Base-by-base conservation (phyloP, 768 basidiomycete genomes). In the Kwoniella pini region DNA sequence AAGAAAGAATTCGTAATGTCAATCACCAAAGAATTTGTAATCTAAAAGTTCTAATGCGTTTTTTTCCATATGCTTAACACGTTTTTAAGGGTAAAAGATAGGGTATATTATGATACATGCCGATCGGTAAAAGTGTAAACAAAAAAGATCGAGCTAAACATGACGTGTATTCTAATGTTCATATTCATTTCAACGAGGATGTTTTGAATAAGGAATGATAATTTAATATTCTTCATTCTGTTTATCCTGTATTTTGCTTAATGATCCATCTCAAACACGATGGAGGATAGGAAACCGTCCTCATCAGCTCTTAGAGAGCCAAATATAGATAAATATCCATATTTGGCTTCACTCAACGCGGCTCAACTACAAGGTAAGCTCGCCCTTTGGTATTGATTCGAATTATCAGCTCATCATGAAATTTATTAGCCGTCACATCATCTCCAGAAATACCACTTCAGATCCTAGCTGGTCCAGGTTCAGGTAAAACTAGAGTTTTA, bases 401-500 rank as follows among this genome's bases (percentile, higher is more conserved):
- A 24, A 19, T 19, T 43, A 2, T 65, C 21, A 49, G 21, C 51
- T 45, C 54, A 55, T 17, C 28, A 40, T 33, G 21, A 10, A 30
- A 17, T 7, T 36, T 38, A 3, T 45, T 40, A 90, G 89, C 89
- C 58, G 88, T 89, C 7, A 80, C 82, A 54, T 85, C 87, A 73
- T 79, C 83, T 3, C 86, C 87, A 11, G 62, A 81, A 19, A 76
- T 82, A 40, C 87, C 89, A 1, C 78, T 90, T 4, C 90, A 92
- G 76, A 89, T 92, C 45, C 80, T 92, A 1, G 90, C 89, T 40
- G 90, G 90, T 9, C 90, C 90, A 13, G 83, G 84, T n/a, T 84
- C 88, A 68, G 89, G 88, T 22, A 81, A 80, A 68, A 81, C 80
- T 1, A 55, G 75, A 28, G 79, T 80, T 1, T 65, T 81, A 22